Evolutionary conservation across 306 rosid species (phyloP), one percentile per base, ranked within the genome.

Genomic region (Carpinus fangiana): DNA sequence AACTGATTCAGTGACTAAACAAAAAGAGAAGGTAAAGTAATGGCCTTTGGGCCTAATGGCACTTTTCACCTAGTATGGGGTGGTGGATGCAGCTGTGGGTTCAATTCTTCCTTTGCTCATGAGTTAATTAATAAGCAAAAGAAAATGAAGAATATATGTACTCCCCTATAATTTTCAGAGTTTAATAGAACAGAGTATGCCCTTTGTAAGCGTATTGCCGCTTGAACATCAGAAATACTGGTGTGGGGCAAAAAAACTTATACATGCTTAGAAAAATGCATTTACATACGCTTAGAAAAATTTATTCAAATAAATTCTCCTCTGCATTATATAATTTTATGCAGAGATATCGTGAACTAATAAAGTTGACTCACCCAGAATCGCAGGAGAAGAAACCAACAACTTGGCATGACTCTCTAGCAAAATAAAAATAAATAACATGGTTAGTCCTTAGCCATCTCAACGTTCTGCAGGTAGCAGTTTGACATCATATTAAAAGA

Each of bases 301-400:
- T 43, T 46, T 7, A 43, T 12, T 13, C 20, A 6, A 31, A 1
- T 11, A 21, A 70, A 70, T 43, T 74, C 60, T 55, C 50, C 52
- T 67, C 38, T 41, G 14, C 48, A 38, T 41, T 21, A 23, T 38
- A 79, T 47, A n/a, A 79, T 65, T 31, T 75, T 12, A 8, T 34
- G 17, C 79, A 45, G 68, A 64, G 53, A 69, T 61, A 57, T 77
- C 57, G 64, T 47, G 21, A 68, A 62, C 43, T 56, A 64, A 82
- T 69, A 79, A 77, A 76, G 64, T 79, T 45, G 64, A 72, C 98
- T 91, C 82, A 95, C 99, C 98, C 99, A 95, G 79, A 87, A 91
- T 75, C 91, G 97, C 85, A 95, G 82, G 70, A 93, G 98, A 81
- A 95, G 99, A 90, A 89, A 95, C 99, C 99, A 95, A 78, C 90